A percentile compares a stretch with the other conserved stretches of the same genome.
Evolutionary conservation across 2,329 filamentous ascomycete genomes (phyloP).

Genomic region (Phialocephala sp.): DNA sequence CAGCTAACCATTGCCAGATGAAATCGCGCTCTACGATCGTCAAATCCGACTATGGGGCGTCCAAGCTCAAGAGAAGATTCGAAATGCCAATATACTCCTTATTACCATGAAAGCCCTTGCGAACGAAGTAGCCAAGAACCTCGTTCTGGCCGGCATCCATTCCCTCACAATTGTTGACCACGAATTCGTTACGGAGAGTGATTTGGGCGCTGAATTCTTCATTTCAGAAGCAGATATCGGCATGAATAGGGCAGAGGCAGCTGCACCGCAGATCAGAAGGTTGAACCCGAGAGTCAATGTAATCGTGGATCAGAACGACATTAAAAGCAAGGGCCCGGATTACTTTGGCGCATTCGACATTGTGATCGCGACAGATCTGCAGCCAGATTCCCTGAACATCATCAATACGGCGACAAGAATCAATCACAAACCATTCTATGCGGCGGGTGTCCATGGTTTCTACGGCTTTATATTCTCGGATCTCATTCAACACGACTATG

Average conservation of each 20-base stretch:
- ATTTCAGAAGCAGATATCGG: slow-evolving; percentile 73
- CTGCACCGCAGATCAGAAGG: slow-evolving; percentile 76
- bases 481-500: slow-evolving; percentile 86
- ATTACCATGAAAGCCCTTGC: slow-evolving; percentile 87
- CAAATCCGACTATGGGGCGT: slow-evolving; percentile 98
- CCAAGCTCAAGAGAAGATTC: slow-evolving; percentile 90
- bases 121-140: slow-evolving; percentile 96
- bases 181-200: slow-evolving; percentile 74
- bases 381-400: slow-evolving; percentile 72
- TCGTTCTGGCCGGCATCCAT: slow-evolving; percentile 90
- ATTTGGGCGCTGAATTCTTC: slow-evolving; percentile 85
- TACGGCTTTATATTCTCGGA: slow-evolving; percentile 97
- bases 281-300: slow-evolving; percentile 90
- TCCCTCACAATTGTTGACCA: slow-evolving; percentile 89
- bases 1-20: slow-evolving; percentile 61
- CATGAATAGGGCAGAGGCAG: slow-evolving; percentile 83
- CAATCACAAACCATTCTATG: slow-evolving; percentile 83
- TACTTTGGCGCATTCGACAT: slow-evolving; percentile 85
- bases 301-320: slow-evolving; percentile 69
- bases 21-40: slow-evolving; percentile 95
- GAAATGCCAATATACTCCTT: slow-evolving; percentile 86
- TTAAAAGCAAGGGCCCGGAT: slow-evolving; percentile 69
- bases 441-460: slow-evolving; percentile 83
- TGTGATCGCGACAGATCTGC: slow-evolving; percentile 87
- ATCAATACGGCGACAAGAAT: slow-evolving; percentile 89